Conservation (phyloP, 2,329 filamentous ascomycete genomes). For the Diaporthe humulicola region DNA sequence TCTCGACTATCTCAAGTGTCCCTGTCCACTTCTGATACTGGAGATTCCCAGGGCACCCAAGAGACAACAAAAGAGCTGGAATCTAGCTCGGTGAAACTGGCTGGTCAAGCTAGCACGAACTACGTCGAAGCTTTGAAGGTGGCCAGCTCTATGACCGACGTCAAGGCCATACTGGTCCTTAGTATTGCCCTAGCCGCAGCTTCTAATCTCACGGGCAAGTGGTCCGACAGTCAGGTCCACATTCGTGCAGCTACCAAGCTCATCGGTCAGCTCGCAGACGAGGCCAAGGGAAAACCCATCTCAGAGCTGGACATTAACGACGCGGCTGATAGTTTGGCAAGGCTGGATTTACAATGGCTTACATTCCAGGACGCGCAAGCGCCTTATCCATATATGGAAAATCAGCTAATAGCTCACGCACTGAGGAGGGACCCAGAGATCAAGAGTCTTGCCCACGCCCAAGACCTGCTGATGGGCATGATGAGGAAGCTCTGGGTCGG, state of each 20-base stretch:
- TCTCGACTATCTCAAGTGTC: neutral
- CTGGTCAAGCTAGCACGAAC: conserved; percentile 44
- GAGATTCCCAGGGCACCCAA: neutral
- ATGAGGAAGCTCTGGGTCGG: conserved; percentile 37
- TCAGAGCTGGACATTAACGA: conserved; percentile 39
- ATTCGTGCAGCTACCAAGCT: conserved; percentile 48
- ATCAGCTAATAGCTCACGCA: neutral
- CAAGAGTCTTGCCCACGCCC: conserved; percentile 37
- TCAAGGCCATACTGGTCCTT: conserved; percentile 47
- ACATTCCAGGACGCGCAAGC: conserved; percentile 49
- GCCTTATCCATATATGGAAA: conserved; percentile 47
- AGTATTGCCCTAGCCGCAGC: conserved; percentile 50
- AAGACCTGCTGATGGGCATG: conserved; percentile 39
- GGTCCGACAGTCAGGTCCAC: conserved; percentile 49
- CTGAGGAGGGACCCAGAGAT: neutral
- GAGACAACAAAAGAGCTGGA: neutral
- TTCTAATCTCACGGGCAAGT: conserved; percentile 49
- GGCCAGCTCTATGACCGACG: conserved; percentile 46
- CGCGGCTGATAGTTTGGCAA: conserved; percentile 44
- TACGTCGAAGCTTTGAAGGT: conserved; percentile 48
- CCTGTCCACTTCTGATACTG: too few relatives aligned
- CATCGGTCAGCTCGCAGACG: conserved; percentile 38
- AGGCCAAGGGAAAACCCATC: neutral
- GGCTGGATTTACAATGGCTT: conserved; percentile 52
- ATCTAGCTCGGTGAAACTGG: conserved; percentile 39